Evolutionary conservation across 2,329 filamentous ascomycete genomes (phyloP), one percentile per base, ranked within the genome.

Genomic region (Diaporthe sp.): DNA sequence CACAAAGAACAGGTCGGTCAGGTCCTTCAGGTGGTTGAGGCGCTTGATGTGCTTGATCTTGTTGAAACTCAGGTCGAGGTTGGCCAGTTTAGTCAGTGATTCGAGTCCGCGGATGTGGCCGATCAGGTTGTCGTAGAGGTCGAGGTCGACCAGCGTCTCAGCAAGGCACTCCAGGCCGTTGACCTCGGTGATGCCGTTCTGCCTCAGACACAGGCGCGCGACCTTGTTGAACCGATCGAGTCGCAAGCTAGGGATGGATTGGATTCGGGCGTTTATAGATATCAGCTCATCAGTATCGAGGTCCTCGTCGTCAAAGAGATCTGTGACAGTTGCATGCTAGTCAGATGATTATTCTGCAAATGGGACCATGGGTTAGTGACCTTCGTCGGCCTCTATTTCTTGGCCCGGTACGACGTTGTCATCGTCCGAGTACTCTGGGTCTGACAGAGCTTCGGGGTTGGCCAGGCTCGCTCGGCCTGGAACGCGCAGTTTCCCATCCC

Each of bases 41-140:
- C 96, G 92, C 84, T 97, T 98, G 86, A 99, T 97, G 84, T 98
- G 96, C 83, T 98, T 98, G 86, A 99, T 96, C 87, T 98, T 98
- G 88, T 99, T 99, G 90, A 98, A 99, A 83, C 94, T 97, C 69
- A 99, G 88, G 82, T 99, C 97, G 71, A 99, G 90, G 73, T 87
- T 93, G 8, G 90, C 94, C 71, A 99, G 89, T 75, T 94, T 88
- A 17, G 88, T 91, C 73, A 98, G 90, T 59, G 91, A 87, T 71
- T 98, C 95, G 59, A 99, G 89, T 39, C 94, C 94, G 77, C 92
- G 92, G 83, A 98, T 91, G 83, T 97, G 95, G 15, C 92, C 91
- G 79, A 99, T 95, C 25, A 97, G 89, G 83, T 99, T 99, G 85
- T 99, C 97, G 86, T 99, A 99, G 75, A 99, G 89, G 80, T 99